Evolutionary conservation across 2,329 filamentous ascomycete species (phyloP), one percentile per base, ranked within the genome.

Genomic region (Alternaria triticimaculans): DNA sequence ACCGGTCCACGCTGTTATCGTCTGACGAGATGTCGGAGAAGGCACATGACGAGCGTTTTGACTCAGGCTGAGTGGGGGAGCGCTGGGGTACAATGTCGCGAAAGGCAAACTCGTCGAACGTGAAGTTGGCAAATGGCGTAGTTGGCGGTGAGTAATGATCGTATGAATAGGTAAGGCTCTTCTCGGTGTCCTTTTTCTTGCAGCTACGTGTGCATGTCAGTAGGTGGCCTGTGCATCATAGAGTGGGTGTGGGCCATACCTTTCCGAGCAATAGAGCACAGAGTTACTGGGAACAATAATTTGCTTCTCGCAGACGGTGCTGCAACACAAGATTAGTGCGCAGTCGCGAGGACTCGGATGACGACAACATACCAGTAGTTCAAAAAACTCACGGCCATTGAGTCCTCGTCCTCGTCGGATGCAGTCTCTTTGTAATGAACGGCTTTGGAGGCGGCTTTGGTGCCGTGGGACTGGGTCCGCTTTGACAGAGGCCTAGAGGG

Each of bases 221-320:
- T 50, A 48, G 18, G 33, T 50, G 21, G 48, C 46, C 50, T 37
- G 26, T 44, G 41, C 56, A 53, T 18, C 21, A 49, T 18, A 49
- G 58, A 25, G 55, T 49, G 20, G 26, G 53, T 48, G 53, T 60
- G 54, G 37, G 51, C 76, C 82, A 75, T 83, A 89, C 87, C 85
- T 85, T 82, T 89, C 87, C 55, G 87, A 89, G 80, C 88, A 90
- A 76, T 90, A 90, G 48, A 90, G 81, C 44, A 89, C 83, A 15
- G 83, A 84, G 73, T 87, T 87, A 76, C 85, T 85, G 15, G 88
- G 88, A 30, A 86, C 84, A 57, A 87, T 84, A 71, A 90, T 90
- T 80, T 90, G 88, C 76, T 85, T 88, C 77, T 90, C 88, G 78
- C 88, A 90, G 73, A 86, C 88, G 66, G 88, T 85, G 79, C 88